phyloP scores from a whole-genome alignment of 176 grass and related monocot genomes.

The Phoenix roebelenii region DNA sequence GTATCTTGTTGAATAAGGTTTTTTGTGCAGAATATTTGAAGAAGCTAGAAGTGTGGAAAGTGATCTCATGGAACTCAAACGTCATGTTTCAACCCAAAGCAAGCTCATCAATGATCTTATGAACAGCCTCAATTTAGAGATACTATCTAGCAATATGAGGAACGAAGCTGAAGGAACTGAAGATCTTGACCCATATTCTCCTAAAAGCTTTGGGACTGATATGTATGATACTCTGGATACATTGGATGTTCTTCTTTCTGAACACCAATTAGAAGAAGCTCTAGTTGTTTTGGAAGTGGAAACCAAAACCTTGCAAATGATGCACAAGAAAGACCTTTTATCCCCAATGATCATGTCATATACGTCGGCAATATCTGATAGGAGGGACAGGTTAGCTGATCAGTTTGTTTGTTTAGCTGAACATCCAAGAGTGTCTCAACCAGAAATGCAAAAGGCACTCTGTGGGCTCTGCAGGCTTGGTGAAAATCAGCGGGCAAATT shows the following conservation, averaged over 20 bases:
- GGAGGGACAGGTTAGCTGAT: constrained; percentile 20
- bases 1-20: background rate
- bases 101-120: constrained; percentile 25
- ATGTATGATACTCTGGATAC: constrained; percentile 5
- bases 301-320: background rate
- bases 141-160: background rate
- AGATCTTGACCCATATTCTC: constrained; percentile 3
- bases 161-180: background rate
- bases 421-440: constrained; percentile 26
- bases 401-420: constrained; percentile 17
- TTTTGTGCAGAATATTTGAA: constrained; percentile 30
- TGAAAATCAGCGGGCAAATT: constrained; percentile 18
- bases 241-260: constrained; percentile 30
- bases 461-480: constrained; percentile 38
- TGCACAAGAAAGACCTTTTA: constrained; percentile 1
- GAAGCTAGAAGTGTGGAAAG: constrained; percentile 27
- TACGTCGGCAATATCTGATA: constrained; percentile 9
- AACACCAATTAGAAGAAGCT: constrained; percentile 34
- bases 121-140: constrained; percentile 18
- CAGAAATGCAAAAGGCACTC: constrained; percentile 30
- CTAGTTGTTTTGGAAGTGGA: constrained; percentile 20
- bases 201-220: background rate
- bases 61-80: constrained; percentile 30
- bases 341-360: constrained; percentile 1
- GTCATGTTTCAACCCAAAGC: constrained; percentile 24